Conservation (phyloP, 2,329 filamentous ascomycete genomes). For the Aspergillus sojae region DNA sequence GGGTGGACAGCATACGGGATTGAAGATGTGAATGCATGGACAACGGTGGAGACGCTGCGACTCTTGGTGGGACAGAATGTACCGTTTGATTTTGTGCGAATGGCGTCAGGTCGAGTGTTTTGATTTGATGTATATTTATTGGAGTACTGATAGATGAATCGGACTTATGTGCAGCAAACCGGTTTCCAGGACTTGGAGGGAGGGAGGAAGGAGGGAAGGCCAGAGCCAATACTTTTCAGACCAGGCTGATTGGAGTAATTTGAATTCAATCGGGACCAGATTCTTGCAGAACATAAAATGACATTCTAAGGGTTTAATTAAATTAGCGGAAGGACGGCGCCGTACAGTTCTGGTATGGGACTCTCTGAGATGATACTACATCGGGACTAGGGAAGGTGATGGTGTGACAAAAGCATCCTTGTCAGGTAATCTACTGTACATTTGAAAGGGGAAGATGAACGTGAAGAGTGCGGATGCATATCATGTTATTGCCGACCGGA, state of each 20-base stretch:
- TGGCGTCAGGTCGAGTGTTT: constrained; percentile 65
- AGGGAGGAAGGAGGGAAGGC: neutral
- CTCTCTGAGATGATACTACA: neutral
- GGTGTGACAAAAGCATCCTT: neutral
- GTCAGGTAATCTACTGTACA: neutral
- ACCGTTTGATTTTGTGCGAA: constrained; percentile 80
- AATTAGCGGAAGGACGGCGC: neutral
- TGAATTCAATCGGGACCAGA: neutral
- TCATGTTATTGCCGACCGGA: constrained; percentile 11
- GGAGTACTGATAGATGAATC: neutral
- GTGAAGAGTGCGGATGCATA: constrained; percentile 1
- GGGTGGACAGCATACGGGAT: constrained; percentile 80
- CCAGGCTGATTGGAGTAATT: too few species aligned
- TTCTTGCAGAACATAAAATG: neutral
- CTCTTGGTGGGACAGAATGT: constrained; percentile 84
- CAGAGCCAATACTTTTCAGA: too few species aligned
- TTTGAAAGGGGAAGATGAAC: neutral
- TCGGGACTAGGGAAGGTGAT: neutral
- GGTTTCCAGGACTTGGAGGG: neutral
- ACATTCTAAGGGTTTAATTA: neutral
- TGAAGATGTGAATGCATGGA: constrained; percentile 80
- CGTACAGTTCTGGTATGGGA: neutral
- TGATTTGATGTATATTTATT: constrained; percentile 32
- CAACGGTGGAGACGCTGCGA: constrained; percentile 77
- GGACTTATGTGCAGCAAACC: neutral